Conservation (phyloP, 192 early-diverging fungal species). For the Chytriomyces confervae region DNA sequence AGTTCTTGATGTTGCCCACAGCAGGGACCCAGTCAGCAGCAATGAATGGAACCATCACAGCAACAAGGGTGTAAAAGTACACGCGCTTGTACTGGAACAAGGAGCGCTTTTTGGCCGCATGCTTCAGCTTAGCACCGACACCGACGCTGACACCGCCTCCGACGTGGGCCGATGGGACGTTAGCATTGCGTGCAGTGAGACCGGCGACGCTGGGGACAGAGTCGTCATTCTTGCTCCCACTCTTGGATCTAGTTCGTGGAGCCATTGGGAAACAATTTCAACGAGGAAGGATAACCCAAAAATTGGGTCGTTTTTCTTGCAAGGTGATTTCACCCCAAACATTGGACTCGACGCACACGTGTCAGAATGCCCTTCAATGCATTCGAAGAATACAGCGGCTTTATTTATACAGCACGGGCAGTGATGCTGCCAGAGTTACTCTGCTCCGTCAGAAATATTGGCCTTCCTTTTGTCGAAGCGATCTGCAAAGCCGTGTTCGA, state of each 20-base stretch:
- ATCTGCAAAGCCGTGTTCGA: too few relatives aligned
- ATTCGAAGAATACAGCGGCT: too few relatives aligned
- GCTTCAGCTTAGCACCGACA: constrained; percentile 35
- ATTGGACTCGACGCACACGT: too few relatives aligned
- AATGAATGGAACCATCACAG: constrained; percentile 42
- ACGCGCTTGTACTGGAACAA: constrained; percentile 41
- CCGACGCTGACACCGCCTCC: constrained; percentile 36
- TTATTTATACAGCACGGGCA: too few relatives aligned
- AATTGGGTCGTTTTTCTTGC: background rate
- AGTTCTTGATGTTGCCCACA: constrained; percentile 27
- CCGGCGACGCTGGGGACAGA: background rate
- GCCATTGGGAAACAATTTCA: background rate
- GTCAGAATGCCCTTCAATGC: too few relatives aligned
- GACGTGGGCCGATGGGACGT: constrained; percentile 36
- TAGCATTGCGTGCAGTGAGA: constrained; percentile 32
- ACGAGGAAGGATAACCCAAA: background rate
- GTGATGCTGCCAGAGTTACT: too few relatives aligned
- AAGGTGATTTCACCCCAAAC: too few relatives aligned
- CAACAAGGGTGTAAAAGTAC: constrained; percentile 35
- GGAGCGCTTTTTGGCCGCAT: constrained; percentile 32
- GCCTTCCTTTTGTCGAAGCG: too few relatives aligned
- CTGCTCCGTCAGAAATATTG: too few relatives aligned
- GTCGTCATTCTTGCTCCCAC: background rate
- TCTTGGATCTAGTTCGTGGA: background rate
- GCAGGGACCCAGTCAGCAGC: constrained; percentile 46